Base-by-base conservation (phyloP, 2,329 filamentous ascomycete species). In the Colletotrichum chlorophyti region DNA sequence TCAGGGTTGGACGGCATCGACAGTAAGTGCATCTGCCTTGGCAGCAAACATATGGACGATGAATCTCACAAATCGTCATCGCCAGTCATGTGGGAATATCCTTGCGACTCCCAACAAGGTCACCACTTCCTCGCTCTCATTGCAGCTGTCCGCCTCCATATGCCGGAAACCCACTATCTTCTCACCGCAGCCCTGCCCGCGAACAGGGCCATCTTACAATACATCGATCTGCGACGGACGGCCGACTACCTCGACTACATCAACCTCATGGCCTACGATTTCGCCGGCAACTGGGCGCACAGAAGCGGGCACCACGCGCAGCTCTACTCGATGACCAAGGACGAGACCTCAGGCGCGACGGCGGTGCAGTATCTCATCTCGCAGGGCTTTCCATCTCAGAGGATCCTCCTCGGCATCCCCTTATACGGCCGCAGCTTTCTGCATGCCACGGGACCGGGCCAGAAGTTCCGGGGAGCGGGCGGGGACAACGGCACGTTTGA, bases 251-350 rank as follows among this genome's bases (percentile, higher is more conserved):
- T 95, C 31, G 90, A 94, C 71, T 82, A 88, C 62, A 76, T 95
- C 70, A 94, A 94, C 70, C 76, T 95, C 31, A 91, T 90, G 83
- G 84, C 90, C 2, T 95, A 93, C 72, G 91, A 95, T 71, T 91
- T 93, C 68, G 86, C 83, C 23, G 90, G 91, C 1, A 79, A 84
- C 4, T 93, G 90, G 90, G 84, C 83, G 1, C 70, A 77, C 26
- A 82, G 82, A 55, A 85, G 84, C 41, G 91, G 90, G 6, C 89
- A 94, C 70, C 91, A 94, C 52, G 85, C 90, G 5, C 90, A 93
- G 69, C 83, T 95, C 1, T 91, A 87, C 68, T 77, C 85, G 1
- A 81, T 85, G 55, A 76, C 72, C 51, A 81, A 84, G 63, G 83
- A 82, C 63, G 82, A 88, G 62, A 78, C 83, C 1, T 92, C 88